Base-by-base conservation (phyloP, 1,139 yeast genomes). In the Saccharomyces pastorianus region DNA sequence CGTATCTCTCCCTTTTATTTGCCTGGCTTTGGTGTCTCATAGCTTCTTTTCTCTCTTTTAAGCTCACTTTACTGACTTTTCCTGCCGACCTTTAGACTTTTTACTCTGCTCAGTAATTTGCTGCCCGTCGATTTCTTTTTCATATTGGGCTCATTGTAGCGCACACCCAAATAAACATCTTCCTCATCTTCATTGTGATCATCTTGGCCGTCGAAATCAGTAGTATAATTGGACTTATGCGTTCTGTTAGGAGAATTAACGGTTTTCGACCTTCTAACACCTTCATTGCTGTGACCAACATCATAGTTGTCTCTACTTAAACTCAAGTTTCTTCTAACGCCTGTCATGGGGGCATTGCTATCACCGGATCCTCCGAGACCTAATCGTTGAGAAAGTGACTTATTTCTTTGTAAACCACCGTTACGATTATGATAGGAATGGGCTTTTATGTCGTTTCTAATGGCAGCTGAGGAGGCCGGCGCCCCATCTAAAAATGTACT, bases 401-500 rank as follows among this genome's bases (percentile, higher is more conserved):
- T 88, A 71, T 87, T 88, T 71, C 91, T 80, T 27, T 80, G 78
- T 56, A 85, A 68, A 8, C 44, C 44, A 1, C 81, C 81, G 27
- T 75, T 74, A 23, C 59, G 57, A 13, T 53, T 48, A 23, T 55
- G 56, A 29, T 52, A 54, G 4, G 57, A 51, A 29, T 58, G 63
- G 56, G 14, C 60, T 59, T 51, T 63, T 56, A 47, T 66, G 61
- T 75, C 76, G 52, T 74, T 73, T 49, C 63, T 65, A 32, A 73
- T 71, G n/a, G 81, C 78, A 6, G 71, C 73, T 17, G 75, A 73
- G 29, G 96, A 84, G 3, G 97, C 99, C 17, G 98, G 98, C 0
- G 98, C 95, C 41, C 99, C 99, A 69, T 93, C 98, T 60, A 93
- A 71, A 68, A 93, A 93, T 0, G 99, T 93, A 1, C 96, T 80